Conservation (phyloP, 176 grass and related monocot species). For the Guadua angustifolia region DNA sequence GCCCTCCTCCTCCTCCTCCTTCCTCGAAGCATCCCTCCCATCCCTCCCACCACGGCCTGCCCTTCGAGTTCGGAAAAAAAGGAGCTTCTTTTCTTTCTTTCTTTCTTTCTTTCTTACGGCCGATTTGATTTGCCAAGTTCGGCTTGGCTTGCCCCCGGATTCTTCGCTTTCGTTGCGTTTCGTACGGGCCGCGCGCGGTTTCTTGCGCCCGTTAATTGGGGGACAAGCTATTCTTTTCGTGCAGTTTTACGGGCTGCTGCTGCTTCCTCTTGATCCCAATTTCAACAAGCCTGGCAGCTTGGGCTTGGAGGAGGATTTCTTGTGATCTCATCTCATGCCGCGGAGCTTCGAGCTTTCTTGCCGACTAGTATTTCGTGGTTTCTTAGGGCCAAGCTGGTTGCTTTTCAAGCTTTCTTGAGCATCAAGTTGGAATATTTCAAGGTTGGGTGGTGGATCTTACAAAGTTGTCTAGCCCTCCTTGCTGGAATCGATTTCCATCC, state of each 20-base stretch:
- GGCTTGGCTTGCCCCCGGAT: background rate
- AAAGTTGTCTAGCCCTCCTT: too few species aligned
- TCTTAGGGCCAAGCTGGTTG: background rate
- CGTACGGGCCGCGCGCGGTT: background rate
- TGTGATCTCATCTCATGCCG: background rate
- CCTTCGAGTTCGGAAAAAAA: background rate
- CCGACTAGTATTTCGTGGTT: background rate
- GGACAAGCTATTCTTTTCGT: background rate
- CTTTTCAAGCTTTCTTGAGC: background rate
- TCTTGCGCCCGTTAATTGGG: background rate
- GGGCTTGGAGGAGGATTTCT: background rate
- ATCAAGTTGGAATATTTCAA: background rate
- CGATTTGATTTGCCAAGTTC: background rate
- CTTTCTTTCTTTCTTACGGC: background rate
- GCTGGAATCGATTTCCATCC: background rate
- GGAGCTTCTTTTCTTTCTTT: background rate
- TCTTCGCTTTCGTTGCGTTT: background rate
- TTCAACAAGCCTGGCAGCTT: background rate
- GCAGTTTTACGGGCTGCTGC: background rate
- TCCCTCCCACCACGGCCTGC: background rate
- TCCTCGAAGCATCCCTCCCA: background rate
- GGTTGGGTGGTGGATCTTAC: slow-evolving; percentile 21
- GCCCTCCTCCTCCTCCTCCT: background rate
- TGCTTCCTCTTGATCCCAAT: background rate
- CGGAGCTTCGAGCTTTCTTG: background rate